These are phyloP conservation scores for Drechmeria coniospora DNA, from an alignment of 2,329 filamentous ascomycete genomes.

Conservation along the genomic window DNA sequence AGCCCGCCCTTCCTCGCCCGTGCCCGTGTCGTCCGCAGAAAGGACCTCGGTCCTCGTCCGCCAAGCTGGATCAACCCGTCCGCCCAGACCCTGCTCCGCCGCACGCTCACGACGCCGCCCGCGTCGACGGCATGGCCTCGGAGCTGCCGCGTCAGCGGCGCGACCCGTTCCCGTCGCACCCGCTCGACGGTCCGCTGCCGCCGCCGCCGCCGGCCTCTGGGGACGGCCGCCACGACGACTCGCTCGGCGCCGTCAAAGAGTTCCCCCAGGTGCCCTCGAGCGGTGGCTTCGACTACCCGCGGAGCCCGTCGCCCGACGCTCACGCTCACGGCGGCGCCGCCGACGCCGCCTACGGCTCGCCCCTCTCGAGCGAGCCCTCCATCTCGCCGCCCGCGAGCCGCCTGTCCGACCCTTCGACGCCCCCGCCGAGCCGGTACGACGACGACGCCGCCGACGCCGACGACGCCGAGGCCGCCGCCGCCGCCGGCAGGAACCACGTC, in stretches of 20 bases:
- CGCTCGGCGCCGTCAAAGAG: slow-evolving; percentile 32
- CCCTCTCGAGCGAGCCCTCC: slow-evolving; percentile 25
- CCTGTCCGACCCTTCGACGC: slow-evolving; percentile 25
- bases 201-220: not conserved
- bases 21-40: not conserved
- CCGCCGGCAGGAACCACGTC: slow-evolving; percentile 52
- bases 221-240: slow-evolving; percentile 30
- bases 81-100: slow-evolving; percentile 10
- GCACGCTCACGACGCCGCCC: slow-evolving; percentile 18
- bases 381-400: slow-evolving; percentile 41
- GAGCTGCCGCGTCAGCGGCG: slow-evolving; percentile 5
- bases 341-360: slow-evolving; percentile 29
- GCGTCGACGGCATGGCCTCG: slow-evolving; percentile 34
- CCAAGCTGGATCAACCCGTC: slow-evolving; percentile 35
- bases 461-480: slow-evolving; percentile 20
- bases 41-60: slow-evolving; percentile 5
- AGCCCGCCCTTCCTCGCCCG: too few species aligned
- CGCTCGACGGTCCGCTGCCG: not conserved
- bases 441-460: slow-evolving; percentile 27
- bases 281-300: slow-evolving; percentile 25
- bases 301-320: slow-evolving; percentile 36
- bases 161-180: not conserved
- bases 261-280: slow-evolving; percentile 23
- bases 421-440: slow-evolving; percentile 18
- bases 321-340: slow-evolving; percentile 30